A percentile compares a stretch with the other conserved stretches of the same genome.
These are phyloP conservation scores for Rhizophagus prolifer DNA, from an alignment of 192 early-diverging fungal genomes.

Conservation along the genomic window DNA sequence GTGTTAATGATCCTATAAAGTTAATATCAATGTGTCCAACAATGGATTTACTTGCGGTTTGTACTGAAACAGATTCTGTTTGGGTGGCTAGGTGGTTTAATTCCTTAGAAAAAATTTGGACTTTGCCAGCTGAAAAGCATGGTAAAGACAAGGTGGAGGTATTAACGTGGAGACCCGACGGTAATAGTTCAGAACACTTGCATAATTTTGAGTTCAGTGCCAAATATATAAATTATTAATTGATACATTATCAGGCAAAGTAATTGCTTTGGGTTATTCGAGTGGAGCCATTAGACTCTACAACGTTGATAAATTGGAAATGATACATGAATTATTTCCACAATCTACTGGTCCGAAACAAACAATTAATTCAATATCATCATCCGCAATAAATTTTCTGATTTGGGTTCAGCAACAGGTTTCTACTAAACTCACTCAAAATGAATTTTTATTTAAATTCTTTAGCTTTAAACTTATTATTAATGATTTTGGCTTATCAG, in stretches of 20 bases:
- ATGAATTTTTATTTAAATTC: background rate
- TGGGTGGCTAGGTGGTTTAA: conserved; percentile 30
- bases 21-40: conserved; percentile 28
- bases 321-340: conserved; percentile 27
- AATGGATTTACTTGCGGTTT: conserved; percentile 31
- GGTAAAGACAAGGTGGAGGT: conserved; percentile 15
- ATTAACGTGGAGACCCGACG: conserved; percentile 34
- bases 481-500: background rate
- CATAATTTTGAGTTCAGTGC: background rate
- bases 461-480: background rate
- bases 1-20: conserved; percentile 9
- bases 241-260: conserved; percentile 19
- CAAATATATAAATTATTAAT: background rate
- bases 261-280: conserved; percentile 32
- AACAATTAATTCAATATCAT: background rate
- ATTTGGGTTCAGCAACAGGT: conserved; percentile 19
- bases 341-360: background rate
- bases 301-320: conserved; percentile 31
- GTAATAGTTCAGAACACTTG: background rate
- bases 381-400: conserved; percentile 24
- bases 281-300: conserved; percentile 25
- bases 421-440: background rate
- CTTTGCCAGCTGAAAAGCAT: conserved; percentile 14
- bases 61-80: conserved; percentile 6
- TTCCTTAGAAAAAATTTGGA: conserved; percentile 32